Evolutionary conservation across 805 yeast species (phyloP).

Genomic region (Yamadazyma nakazawae): DNA sequence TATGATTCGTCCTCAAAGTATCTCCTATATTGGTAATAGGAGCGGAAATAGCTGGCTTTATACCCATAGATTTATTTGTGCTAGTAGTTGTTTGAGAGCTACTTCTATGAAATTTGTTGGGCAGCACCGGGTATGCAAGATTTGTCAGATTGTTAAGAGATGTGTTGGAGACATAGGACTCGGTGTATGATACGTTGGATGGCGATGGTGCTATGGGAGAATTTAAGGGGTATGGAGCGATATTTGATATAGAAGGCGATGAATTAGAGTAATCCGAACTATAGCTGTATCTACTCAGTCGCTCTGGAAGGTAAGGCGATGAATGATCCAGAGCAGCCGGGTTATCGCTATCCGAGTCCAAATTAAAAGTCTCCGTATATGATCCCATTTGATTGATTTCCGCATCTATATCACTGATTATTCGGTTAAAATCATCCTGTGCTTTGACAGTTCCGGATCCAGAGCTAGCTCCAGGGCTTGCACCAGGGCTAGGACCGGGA

Average conservation of each 20-base stretch:
- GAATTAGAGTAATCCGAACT: conserved; percentile 2
- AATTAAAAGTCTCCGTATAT: neutral
- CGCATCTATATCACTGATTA: conserved; percentile 2
- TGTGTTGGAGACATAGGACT: conserved; percentile 3
- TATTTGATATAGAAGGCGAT: neutral
- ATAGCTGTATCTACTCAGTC: neutral
- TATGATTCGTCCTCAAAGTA: neutral
- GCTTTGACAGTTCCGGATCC: neutral
- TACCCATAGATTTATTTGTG: conserved; percentile 1
- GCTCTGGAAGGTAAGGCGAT: neutral
- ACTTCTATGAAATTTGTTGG: conserved; percentile 6
- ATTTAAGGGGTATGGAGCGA: conserved; percentile 17
- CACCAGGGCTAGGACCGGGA: neutral
- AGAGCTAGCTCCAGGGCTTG: neutral
- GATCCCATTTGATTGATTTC: neutral
- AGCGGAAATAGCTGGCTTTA: conserved; percentile 15
- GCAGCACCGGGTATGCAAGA: neutral
- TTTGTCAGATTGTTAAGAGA: neutral
- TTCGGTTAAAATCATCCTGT: neutral
- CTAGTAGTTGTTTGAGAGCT: conserved; percentile 10
- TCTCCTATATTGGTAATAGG: conserved; percentile 14
- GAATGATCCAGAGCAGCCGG: neutral
- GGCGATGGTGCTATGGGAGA: conserved; percentile 16
- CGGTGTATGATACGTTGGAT: conserved; percentile 5
- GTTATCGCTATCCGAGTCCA: neutral